A percentile compares a stretch with the other conserved stretches of the same genome.
Conservation (phyloP, 805 yeast genomes). For the Yamadazyma olivae region DNA sequence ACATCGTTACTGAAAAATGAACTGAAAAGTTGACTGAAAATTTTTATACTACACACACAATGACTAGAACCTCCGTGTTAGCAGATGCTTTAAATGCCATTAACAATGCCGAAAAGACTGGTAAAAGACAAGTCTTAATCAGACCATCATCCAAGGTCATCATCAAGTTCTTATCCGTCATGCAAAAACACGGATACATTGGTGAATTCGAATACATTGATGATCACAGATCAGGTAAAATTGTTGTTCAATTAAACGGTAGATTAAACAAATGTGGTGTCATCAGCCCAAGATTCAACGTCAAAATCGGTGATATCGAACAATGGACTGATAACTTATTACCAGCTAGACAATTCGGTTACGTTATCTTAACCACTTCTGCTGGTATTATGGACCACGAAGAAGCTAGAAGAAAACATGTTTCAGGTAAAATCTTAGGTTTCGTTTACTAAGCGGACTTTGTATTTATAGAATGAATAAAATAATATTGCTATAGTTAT, state of each 20-base stretch:
- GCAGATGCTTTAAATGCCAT: slow-evolving; percentile 98
- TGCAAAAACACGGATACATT: slow-evolving; percentile 98
- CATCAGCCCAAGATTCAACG: slow-evolving; percentile 97
- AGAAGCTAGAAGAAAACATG: slow-evolving; percentile 99
- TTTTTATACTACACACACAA: slow-evolving; percentile 30
- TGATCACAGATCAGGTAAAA: slow-evolving; percentile 99
- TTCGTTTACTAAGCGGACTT: slow-evolving; percentile 49
- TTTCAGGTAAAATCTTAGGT: slow-evolving; percentile 97
- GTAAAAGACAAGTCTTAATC: slow-evolving; percentile 97
- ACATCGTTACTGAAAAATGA: neutral
- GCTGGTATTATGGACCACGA: slow-evolving; percentile 99
- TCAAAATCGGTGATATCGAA: slow-evolving; percentile 91
- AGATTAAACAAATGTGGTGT: slow-evolving; percentile 99
- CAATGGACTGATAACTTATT: slow-evolving; percentile 98
- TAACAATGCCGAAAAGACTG: slow-evolving; percentile 99
- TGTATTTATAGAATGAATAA: neutral
- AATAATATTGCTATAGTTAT: neutral
- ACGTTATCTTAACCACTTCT: slow-evolving; percentile 95
- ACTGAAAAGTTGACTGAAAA: neutral
- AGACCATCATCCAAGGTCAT: slow-evolving; percentile 98
- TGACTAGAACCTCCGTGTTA: slow-evolving; percentile 98
- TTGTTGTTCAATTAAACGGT: slow-evolving; percentile 95
- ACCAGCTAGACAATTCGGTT: slow-evolving; percentile 99
- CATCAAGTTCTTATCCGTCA: slow-evolving; percentile 93
- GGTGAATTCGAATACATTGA: slow-evolving; percentile 98